These are phyloP conservation scores for Aspergillus tamarii DNA, from an alignment of 2,329 filamentous ascomycete species.

Conservation along the genomic window DNA sequence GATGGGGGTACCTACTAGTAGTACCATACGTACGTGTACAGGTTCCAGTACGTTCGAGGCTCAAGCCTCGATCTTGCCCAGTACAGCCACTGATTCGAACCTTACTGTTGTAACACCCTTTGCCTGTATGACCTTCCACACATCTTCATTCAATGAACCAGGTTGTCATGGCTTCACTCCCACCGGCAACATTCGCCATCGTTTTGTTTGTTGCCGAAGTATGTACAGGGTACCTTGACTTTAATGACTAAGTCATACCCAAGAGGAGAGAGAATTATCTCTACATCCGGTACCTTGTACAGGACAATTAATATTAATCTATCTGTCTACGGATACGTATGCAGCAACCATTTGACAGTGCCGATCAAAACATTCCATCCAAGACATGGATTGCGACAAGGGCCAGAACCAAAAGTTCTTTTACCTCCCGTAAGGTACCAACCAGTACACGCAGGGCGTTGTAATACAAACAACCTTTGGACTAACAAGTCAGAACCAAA, in stretches of 20 bases:
- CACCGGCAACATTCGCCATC: not conserved
- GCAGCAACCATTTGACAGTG: not conserved
- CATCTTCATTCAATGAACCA: not conserved
- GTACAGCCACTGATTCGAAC: not conserved
- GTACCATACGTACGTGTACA: slow-evolving; percentile 6
- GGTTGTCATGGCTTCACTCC: not conserved
- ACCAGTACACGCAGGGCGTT: not conserved
- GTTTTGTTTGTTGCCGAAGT: not conserved
- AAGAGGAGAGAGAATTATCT: not conserved
- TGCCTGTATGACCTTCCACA: not conserved
- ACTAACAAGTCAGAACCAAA: not conserved
- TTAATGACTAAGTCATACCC: not conserved
- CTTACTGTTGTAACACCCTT: not conserved
- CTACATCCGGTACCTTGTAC: not conserved
- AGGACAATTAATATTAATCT: not conserved
- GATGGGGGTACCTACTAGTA: not conserved
- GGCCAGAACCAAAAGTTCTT: slow-evolving; percentile 2
- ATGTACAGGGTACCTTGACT: not conserved
- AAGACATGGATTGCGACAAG: slow-evolving; percentile 3
- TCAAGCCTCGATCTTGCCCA: slow-evolving; percentile 6
- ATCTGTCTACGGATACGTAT: not conserved
- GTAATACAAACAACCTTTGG: not conserved
- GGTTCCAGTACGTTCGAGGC: slow-evolving; percentile 10
- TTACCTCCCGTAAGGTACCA: not conserved
- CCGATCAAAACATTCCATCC: not conserved